Evolutionary conservation across 495 filamentous ascomycete genomes (phyloP).

Genomic region (Parachaetomium inaequale): DNA sequence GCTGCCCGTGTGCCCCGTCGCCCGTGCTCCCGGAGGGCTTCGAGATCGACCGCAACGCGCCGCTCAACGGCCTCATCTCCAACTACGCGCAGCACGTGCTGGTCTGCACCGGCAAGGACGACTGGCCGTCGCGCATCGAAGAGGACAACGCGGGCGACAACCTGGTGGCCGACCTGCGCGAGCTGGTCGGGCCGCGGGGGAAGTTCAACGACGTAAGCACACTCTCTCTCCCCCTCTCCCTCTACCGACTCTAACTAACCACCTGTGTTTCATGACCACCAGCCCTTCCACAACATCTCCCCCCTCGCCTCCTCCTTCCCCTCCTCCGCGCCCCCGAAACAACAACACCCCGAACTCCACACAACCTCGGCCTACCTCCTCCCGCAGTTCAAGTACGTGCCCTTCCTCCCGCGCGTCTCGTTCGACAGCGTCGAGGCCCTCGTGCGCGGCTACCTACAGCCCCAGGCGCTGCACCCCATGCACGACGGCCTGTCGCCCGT

Average conservation of each 20-base stretch:
- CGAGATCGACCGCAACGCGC: conserved; percentile 68
- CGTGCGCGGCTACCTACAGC: conserved; percentile 56
- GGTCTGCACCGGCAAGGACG: conserved; percentile 69
- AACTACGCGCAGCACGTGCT: conserved; percentile 79
- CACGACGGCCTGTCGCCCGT: conserved; percentile 54
- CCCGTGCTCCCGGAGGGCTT: conserved; percentile 62
- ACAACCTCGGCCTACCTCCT: conserved; percentile 66
- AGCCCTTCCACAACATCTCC: conserved; percentile 79
- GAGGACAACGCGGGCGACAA: conserved; percentile 52
- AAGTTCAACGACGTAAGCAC: conserved; percentile 63
- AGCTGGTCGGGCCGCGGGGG: conserved; percentile 61
- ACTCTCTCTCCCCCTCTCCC: neutral
- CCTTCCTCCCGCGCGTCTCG: conserved; percentile 57
- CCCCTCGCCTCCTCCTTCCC: conserved; percentile 68
- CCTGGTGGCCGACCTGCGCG: conserved; percentile 68
- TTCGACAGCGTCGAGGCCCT: conserved; percentile 51
- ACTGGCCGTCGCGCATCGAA: conserved; percentile 76
- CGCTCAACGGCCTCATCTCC: conserved; percentile 70
- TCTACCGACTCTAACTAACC: neutral
- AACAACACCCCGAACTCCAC: conserved; percentile 40
- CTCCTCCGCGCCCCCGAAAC: conserved; percentile 33
- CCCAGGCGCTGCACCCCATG: conserved; percentile 55
- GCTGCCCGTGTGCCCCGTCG: conserved; percentile 64
- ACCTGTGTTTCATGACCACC: neutral
- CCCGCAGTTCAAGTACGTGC: conserved; percentile 74